Percentiles rank a stretch among this genome's conserved stretches.
Conservation (phyloP, 345 rosid species). For the Dipteronia sinensis region DNA sequence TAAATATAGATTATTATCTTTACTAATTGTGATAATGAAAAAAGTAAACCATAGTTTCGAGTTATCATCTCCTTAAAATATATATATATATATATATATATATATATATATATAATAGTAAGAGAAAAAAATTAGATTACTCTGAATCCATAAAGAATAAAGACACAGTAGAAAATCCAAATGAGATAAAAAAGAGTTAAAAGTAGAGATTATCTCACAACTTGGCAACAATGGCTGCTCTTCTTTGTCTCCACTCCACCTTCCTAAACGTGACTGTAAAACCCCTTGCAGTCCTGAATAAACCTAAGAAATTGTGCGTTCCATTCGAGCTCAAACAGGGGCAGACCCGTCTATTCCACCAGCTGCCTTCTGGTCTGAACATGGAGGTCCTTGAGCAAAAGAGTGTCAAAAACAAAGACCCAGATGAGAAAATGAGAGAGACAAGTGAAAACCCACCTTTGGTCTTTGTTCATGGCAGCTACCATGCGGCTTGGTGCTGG, state of each 20-base stretch:
- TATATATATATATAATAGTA: no score
- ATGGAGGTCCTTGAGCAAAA: constrained; percentile 82
- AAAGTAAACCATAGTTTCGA: no score
- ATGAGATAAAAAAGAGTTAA: constrained; percentile 1
- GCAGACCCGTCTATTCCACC: constrained; percentile 66
- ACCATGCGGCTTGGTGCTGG: constrained; percentile 99
- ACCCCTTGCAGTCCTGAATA: constrained; percentile 41
- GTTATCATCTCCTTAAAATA: no score
- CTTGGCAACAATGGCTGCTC: constrained; percentile 44
- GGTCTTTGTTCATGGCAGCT: constrained; percentile 90
- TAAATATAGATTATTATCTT: no score
- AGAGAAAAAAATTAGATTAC: no score
- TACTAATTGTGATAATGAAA: no score
- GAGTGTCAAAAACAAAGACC: constrained; percentile 13
- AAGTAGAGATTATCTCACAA: neutral
- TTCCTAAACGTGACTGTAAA: constrained; percentile 21
- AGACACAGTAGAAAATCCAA: neutral
- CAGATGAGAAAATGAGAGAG: constrained; percentile 8
- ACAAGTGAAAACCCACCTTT: constrained; percentile 48
- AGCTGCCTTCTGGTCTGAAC: constrained; percentile 80
- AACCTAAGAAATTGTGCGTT: constrained; percentile 27
- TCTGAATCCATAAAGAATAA: no score
- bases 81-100: no score
- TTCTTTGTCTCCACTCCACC: constrained; percentile 23
- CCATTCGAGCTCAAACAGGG: constrained; percentile 65